Evolutionary conservation across 352 stramenopile genomes (phyloP).

Genomic region (Globisporangium parvum): DNA sequence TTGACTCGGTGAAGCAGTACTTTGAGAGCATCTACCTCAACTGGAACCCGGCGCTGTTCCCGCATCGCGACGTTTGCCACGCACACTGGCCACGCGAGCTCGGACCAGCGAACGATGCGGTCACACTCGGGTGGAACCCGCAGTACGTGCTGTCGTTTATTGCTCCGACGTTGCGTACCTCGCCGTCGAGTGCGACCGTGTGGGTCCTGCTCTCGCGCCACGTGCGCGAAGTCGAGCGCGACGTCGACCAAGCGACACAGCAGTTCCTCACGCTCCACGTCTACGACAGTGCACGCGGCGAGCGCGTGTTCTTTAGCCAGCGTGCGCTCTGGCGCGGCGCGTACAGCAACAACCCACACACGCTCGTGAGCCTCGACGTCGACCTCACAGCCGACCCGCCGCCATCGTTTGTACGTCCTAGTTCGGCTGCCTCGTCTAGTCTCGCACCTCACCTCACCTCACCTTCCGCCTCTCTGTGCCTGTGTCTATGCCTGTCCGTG

Average conservation of each 20-base stretch:
- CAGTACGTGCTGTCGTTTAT: conserved; percentile 89
- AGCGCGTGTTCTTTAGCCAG: conserved; percentile 83
- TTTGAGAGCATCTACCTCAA: conserved; percentile 94
- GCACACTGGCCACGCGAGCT: conserved; percentile 78
- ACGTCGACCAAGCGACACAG: conserved; percentile 40
- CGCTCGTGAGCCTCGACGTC: conserved; percentile 81
- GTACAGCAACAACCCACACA: conserved; percentile 93
- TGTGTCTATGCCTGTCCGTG: not conserved
- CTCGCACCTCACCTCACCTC: not conserved
- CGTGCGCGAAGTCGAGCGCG: conserved; percentile 74
- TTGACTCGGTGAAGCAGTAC: conserved; percentile 88
- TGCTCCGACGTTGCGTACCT: conserved; percentile 4
- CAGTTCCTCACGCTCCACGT: conserved; percentile 91
- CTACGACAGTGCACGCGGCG: conserved; percentile 55
- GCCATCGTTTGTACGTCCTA: conserved; percentile 44
- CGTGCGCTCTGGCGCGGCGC: conserved; percentile 70
- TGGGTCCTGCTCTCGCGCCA: conserved; percentile 94
- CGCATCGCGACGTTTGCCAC: conserved; percentile 71
- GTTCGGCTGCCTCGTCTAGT: not conserved
- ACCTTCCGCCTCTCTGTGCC: not conserved
- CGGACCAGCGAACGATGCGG: conserved; percentile 85
- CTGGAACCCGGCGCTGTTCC: conserved; percentile 94
- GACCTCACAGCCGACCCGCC: conserved; percentile 42
- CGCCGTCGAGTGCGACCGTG: conserved; percentile 43
- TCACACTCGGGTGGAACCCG: conserved; percentile 91